Evolutionary conservation across 768 basidiomycete genomes (phyloP).

Genomic region (Auriculariales sp.): DNA sequence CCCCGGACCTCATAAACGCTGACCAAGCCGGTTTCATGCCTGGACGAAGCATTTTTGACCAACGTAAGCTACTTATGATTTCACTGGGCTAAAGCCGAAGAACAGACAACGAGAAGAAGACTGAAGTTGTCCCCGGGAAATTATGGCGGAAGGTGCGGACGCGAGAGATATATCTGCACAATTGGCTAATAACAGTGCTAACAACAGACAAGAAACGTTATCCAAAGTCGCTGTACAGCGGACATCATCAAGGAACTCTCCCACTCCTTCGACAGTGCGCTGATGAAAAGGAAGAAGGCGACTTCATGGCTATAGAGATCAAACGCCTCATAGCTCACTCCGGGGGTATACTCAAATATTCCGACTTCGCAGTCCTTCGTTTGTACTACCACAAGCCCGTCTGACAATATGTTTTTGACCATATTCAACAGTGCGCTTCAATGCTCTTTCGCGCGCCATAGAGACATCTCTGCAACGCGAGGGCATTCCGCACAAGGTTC

Average conservation of each 20-base stretch:
- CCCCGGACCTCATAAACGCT: slow-evolving; percentile 1
- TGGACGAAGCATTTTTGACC: slow-evolving; percentile 76
- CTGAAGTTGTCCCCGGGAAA: slow-evolving; percentile 49
- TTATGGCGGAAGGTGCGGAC: slow-evolving; percentile 68
- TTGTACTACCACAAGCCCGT: slow-evolving; percentile 16
- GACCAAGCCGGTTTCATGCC: slow-evolving; percentile 63
- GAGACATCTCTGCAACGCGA: slow-evolving; percentile 65
- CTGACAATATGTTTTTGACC: neutral
- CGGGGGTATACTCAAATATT: slow-evolving; percentile 55
- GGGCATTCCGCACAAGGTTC: slow-evolving; percentile 61
- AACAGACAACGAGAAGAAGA: slow-evolving; percentile 59
- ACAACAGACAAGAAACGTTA: slow-evolving; percentile 56
- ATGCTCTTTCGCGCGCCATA: slow-evolving; percentile 59
- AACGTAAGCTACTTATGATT: slow-evolving; percentile 53
- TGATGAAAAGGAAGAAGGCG: slow-evolving; percentile 48
- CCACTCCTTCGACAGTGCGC: slow-evolving; percentile 43
- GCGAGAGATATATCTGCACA: neutral
- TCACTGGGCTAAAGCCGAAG: slow-evolving; percentile 53
- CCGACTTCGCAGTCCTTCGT: slow-evolving; percentile 79
- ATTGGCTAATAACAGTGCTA: neutral
- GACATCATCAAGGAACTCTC: slow-evolving; percentile 43
- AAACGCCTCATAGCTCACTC: slow-evolving; percentile 60
- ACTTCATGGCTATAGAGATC: slow-evolving; percentile 63
- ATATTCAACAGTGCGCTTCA: slow-evolving; percentile 54
- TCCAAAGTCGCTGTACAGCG: slow-evolving; percentile 55